Percentiles rank a stretch among this genome's conserved stretches.
phyloP scores from a whole-genome alignment of 331 rosid genomes.

The Saraca asoca region DNA sequence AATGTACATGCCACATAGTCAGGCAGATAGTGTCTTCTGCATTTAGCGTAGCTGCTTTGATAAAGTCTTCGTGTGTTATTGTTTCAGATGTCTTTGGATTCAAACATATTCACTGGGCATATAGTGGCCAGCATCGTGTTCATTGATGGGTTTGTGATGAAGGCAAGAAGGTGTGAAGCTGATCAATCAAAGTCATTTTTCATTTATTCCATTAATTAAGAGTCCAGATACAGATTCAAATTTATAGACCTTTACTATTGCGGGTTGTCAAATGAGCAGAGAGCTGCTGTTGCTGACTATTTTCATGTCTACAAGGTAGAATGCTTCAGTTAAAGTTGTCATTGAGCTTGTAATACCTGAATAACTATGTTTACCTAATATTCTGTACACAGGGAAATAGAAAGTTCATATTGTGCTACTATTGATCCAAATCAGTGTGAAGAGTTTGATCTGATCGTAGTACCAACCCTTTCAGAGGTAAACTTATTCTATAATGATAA shows the following conservation, averaged over 20 bases:
- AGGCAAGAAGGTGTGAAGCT: slow-evolving; percentile 71
- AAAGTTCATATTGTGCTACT: slow-evolving; percentile 84
- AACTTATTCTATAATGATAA: slow-evolving; percentile 18
- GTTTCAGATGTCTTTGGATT: slow-evolving; percentile 88
- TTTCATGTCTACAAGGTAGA: slow-evolving; percentile 85
- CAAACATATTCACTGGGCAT: slow-evolving; percentile 87
- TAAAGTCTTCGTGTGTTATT: slow-evolving; percentile 26
- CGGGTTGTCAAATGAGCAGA: slow-evolving; percentile 83
- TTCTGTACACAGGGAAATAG: too few relatives aligned
- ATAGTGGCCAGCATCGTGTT: slow-evolving; percentile 95
- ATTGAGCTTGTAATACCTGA: too few relatives aligned
- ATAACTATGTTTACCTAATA: too few relatives aligned
- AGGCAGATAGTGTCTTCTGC: not conserved
- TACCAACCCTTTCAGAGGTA: slow-evolving; percentile 81
- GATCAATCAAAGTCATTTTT: not conserved
- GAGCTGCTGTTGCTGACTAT: slow-evolving; percentile 81
- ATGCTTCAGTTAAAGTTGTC: not conserved
- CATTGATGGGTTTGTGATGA: slow-evolving; percentile 98
- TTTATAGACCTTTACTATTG: slow-evolving; percentile 30
- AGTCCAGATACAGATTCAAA: slow-evolving; percentile 7
- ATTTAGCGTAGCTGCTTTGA: slow-evolving; percentile 5
- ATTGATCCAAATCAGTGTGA: slow-evolving; percentile 83
- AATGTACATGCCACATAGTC: too few relatives aligned
- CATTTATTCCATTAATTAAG: slow-evolving; percentile 19
- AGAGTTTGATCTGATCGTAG: slow-evolving; percentile 82